A percentile compares a stretch with the other conserved stretches of the same genome.
These are phyloP conservation scores for Suillus lakei DNA, from an alignment of 768 basidiomycete species.

Conservation along the genomic window DNA sequence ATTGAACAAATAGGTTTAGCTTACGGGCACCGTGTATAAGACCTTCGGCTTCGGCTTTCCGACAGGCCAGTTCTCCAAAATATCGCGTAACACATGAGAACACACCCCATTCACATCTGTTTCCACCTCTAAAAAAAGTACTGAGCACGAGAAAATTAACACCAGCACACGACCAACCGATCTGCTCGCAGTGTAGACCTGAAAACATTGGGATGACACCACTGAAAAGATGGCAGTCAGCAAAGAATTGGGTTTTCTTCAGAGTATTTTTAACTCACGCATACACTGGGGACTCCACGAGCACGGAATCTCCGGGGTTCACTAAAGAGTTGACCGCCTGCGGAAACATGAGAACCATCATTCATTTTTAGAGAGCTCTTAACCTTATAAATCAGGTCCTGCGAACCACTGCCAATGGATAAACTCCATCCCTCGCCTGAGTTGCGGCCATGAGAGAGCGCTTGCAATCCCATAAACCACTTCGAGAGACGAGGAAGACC, in stretches of 20 bases:
- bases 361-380: neutral
- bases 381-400: conserved; percentile 90
- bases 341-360: conserved; percentile 13
- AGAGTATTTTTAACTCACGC: conserved; percentile 48
- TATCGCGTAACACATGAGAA: conserved; percentile 59
- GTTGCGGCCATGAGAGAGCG: conserved; percentile 65
- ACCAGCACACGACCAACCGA: conserved; percentile 47
- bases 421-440: conserved; percentile 73
- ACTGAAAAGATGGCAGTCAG: conserved; percentile 37
- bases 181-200: conserved; percentile 56
- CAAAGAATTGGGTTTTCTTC: conserved; percentile 15
- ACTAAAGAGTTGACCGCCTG: conserved; percentile 75
- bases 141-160: conserved; percentile 14
- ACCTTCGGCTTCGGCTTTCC: conserved; percentile 75
- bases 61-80: conserved; percentile 76
- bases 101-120: conserved; percentile 77
- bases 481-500: conserved; percentile 67
- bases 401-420: conserved; percentile 82
- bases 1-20: conserved; percentile 27
- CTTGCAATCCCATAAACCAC: conserved; percentile 79
- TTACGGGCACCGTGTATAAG: conserved; percentile 80
- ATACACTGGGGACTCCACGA: conserved; percentile 85
- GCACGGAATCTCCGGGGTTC: conserved; percentile 78
- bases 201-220: conserved; percentile 71
- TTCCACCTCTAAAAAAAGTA: conserved; percentile 60